Evolutionary conservation across 208 protist species (phyloP).

Genomic region (Phytomonas francai): DNA sequence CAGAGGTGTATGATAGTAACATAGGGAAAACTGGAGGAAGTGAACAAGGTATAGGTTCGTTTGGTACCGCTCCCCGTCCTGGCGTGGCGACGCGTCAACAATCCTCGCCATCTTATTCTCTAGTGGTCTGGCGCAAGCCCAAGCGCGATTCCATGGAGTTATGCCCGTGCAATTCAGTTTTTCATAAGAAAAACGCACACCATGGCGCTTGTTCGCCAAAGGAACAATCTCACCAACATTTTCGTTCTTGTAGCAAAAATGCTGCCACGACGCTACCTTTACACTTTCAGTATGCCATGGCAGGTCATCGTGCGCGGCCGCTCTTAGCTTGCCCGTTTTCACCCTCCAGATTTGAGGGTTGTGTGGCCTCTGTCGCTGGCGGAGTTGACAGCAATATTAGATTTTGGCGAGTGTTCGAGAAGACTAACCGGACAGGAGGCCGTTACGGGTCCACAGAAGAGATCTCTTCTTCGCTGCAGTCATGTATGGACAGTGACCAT

Average conservation of each 20-base stretch:
- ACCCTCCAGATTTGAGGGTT: slow-evolving; percentile 29
- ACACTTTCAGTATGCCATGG: slow-evolving; percentile 37
- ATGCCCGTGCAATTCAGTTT: not conserved
- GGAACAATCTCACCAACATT: not conserved
- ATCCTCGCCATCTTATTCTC: slow-evolving; percentile 12
- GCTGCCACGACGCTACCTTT: slow-evolving; percentile 12
- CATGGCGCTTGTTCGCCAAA: not conserved
- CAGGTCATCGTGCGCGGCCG: slow-evolving; percentile 62
- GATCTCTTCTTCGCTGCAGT: not conserved
- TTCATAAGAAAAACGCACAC: not conserved
- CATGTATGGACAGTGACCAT: not conserved
- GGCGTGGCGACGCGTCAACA: slow-evolving; percentile 9
- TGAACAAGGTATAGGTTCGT: not conserved
- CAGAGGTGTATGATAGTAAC: not conserved
- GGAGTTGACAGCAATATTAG: slow-evolving; percentile 65
- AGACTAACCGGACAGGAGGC: not conserved
- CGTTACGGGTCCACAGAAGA: not conserved
- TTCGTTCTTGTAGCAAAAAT: not conserved
- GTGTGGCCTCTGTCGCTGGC: slow-evolving; percentile 53
- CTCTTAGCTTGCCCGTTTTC: slow-evolving; percentile 53
- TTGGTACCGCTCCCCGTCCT: not conserved
- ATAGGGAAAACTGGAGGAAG: not conserved
- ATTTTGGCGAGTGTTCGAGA: slow-evolving; percentile 69
- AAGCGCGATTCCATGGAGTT: not conserved
- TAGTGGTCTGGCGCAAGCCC: slow-evolving; percentile 22